These are phyloP conservation scores for Psidium guajava DNA, from an alignment of 345 rosid species.

Conservation along the genomic window DNA sequence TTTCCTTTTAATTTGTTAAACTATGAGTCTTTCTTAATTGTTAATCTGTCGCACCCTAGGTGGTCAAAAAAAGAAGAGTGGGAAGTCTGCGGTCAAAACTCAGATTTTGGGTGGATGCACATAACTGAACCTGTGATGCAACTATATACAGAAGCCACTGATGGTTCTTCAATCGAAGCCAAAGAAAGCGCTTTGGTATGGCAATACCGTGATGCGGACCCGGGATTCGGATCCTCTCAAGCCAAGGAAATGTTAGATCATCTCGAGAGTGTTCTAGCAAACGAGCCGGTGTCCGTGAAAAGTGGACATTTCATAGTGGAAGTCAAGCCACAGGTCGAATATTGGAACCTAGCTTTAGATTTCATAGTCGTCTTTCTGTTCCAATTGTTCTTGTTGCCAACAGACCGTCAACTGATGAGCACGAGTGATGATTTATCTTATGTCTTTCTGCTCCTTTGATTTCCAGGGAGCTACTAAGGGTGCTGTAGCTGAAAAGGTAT, in stretches of 20 bases:
- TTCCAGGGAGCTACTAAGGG: constrained; percentile 53
- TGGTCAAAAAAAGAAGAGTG: constrained; percentile 24
- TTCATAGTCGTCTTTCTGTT: neutral
- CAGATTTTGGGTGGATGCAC: constrained; percentile 45
- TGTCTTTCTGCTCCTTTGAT: neutral
- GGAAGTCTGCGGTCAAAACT: constrained; percentile 21
- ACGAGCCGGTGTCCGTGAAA: constrained; percentile 52
- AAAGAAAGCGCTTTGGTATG: constrained; percentile 57
- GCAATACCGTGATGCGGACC: constrained; percentile 48
- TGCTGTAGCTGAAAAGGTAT: constrained; percentile 32
- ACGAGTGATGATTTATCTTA: neutral
- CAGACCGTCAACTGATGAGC: neutral
- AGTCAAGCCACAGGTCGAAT: constrained; percentile 49
- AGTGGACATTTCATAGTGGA: constrained; percentile 52
- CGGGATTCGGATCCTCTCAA: constrained; percentile 42
- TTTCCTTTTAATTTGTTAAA: neutral
- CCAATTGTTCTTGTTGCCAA: neutral
- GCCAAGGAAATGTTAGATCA: constrained; percentile 62
- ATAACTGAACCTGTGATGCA: constrained; percentile 48
- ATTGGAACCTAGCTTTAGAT: neutral
- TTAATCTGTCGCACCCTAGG: neutral
- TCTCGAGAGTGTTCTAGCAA: constrained; percentile 45
- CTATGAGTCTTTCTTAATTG: neutral
- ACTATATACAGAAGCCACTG: constrained; percentile 44
- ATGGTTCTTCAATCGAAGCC: constrained; percentile 44